A percentile compares a stretch with the other conserved stretches of the same genome.
phyloP scores from a whole-genome alignment of 2,329 filamentous ascomycete species.

The Calonectria montana region DNA sequence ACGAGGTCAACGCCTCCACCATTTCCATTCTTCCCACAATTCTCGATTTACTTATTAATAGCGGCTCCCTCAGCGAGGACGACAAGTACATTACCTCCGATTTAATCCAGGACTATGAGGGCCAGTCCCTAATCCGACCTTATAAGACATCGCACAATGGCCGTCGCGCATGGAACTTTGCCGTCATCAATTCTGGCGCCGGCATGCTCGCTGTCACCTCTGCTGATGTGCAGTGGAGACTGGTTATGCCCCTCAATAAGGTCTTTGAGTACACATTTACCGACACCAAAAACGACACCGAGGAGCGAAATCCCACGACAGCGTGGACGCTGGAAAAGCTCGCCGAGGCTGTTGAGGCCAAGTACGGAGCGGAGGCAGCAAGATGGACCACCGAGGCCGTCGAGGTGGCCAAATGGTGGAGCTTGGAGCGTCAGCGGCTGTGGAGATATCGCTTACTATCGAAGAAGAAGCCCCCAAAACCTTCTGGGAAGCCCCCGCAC shows the following conservation, averaged over 20 bases:
- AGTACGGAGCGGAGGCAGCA: constrained; percentile 34
- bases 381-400: constrained; percentile 44
- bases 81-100: constrained; percentile 41
- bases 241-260: constrained; percentile 47
- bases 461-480: not conserved
- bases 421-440: constrained; percentile 35
- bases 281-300: constrained; percentile 42
- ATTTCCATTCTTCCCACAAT: constrained; percentile 50
- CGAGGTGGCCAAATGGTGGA: constrained; percentile 36
- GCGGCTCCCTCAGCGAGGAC: constrained; percentile 44
- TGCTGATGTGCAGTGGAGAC: constrained; percentile 45
- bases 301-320: constrained; percentile 42
- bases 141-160: constrained; percentile 39
- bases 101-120: constrained; percentile 48
- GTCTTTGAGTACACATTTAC: constrained; percentile 50
- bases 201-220: constrained; percentile 48
- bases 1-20: constrained; percentile 46
- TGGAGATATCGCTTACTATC: constrained; percentile 28
- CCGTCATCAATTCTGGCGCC: constrained; percentile 48
- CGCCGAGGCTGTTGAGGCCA: constrained; percentile 33
- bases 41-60: constrained; percentile 50
- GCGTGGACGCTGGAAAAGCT: constrained; percentile 41
- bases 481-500: not conserved
- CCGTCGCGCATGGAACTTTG: constrained; percentile 48
- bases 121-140: constrained; percentile 48